Evolutionary conservation across 768 basidiomycete species (phyloP).

Genomic region (Trametes maxima): DNA sequence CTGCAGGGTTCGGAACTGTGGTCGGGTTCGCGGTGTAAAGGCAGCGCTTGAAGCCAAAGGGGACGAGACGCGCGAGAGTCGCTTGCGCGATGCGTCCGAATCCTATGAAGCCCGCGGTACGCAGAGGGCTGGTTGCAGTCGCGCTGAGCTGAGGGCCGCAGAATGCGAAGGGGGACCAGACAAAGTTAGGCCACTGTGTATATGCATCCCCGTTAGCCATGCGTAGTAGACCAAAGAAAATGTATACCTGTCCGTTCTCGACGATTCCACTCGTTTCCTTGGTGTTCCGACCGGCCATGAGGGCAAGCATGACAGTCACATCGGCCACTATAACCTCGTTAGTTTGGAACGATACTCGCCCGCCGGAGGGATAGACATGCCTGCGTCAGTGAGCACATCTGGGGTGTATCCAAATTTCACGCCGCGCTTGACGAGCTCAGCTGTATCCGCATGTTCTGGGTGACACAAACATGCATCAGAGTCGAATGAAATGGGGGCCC

Average conservation of each 20-base stretch:
- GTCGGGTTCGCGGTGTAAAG: slow-evolving; percentile 66
- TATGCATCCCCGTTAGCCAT: background rate
- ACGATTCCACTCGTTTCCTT: slow-evolving; percentile 66
- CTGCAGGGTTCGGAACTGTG: slow-evolving; percentile 44
- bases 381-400: slow-evolving; percentile 90
- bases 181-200: slow-evolving; percentile 72
- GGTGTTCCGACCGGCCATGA: slow-evolving; percentile 91
- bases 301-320: slow-evolving; percentile 81
- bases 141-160: slow-evolving; percentile 83
- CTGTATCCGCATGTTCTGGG: slow-evolving; percentile 79
- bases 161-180: slow-evolving; percentile 83
- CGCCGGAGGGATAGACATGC: slow-evolving; percentile 37
- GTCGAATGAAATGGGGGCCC: background rate
- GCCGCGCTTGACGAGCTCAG: slow-evolving; percentile 56
- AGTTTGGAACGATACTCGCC: background rate
- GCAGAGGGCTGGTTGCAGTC: slow-evolving; percentile 46
- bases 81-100: slow-evolving; percentile 94
- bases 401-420: slow-evolving; percentile 90
- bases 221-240: background rate
- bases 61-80: slow-evolving; percentile 73
- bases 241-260: slow-evolving; percentile 63
- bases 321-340: slow-evolving; percentile 75
- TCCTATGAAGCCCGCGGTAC: slow-evolving; percentile 88
- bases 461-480: background rate
- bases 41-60: slow-evolving; percentile 79